A percentile compares a stretch with the other conserved stretches of the same genome.
Evolutionary conservation across 331 rosid species (phyloP).

Genomic region (Dryas integrifolia): DNA sequence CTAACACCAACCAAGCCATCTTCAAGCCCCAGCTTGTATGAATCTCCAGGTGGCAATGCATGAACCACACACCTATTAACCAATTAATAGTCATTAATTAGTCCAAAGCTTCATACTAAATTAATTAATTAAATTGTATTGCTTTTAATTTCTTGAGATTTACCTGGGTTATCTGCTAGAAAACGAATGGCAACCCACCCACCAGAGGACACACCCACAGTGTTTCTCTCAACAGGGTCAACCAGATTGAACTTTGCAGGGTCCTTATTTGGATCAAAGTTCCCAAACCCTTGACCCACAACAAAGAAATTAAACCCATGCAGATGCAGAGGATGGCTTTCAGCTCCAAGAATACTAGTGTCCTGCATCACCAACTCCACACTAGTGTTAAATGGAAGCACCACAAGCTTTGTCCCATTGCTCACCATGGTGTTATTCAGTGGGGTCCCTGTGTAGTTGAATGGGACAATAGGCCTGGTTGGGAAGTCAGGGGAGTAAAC

Average conservation of each 20-base stretch:
- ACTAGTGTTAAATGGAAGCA: conserved; percentile 28
- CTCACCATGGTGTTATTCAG: conserved; percentile 27
- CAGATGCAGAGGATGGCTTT: conserved; percentile 39
- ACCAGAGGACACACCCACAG: conserved; percentile 35
- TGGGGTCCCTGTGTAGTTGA: conserved; percentile 31
- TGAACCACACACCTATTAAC: background rate
- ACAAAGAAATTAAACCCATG: conserved; percentile 40
- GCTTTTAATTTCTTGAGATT: background rate
- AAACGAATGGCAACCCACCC: conserved; percentile 38
- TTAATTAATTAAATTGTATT: too few relatives aligned
- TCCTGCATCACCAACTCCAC: conserved; percentile 40
- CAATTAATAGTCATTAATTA: too few relatives aligned
- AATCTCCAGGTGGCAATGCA: conserved; percentile 77
- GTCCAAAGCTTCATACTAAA: too few relatives aligned
- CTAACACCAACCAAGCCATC: conserved; percentile 75
- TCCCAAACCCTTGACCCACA: conserved; percentile 38
- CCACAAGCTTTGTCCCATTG: conserved; percentile 34
- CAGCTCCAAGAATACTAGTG: conserved; percentile 36
- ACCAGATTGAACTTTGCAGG: conserved; percentile 28
- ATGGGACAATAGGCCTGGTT: conserved; percentile 15
- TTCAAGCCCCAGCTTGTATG: conserved; percentile 77
- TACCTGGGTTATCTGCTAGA: conserved; percentile 33
- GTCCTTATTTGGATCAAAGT: conserved; percentile 29
- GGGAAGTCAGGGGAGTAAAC: conserved; percentile 28
- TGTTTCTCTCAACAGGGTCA: conserved; percentile 37